Evolutionary conservation across 495 filamentous ascomycete genomes (phyloP).

Genomic region (Podospora conica): DNA sequence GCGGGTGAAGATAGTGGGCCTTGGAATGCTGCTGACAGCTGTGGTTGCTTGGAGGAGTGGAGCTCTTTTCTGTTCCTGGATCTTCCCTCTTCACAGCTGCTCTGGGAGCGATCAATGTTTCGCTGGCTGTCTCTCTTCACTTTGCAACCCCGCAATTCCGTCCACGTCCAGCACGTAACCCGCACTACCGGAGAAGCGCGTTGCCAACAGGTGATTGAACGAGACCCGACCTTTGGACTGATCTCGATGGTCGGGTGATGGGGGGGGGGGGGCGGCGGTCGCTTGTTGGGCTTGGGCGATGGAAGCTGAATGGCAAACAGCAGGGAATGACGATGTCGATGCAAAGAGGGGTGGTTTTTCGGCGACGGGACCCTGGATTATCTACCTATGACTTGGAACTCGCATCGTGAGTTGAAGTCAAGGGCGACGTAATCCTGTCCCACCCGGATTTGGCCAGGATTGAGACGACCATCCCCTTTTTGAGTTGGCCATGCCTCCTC

Average conservation of each 20-base stretch:
- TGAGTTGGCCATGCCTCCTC: background rate
- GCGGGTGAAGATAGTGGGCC: background rate
- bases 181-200: background rate
- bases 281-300: constrained; percentile 10
- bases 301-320: constrained; percentile 18
- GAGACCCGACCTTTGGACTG: background rate
- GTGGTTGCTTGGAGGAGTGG: background rate
- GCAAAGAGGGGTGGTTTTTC: constrained; percentile 11
- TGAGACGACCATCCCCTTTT: background rate
- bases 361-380: constrained; percentile 1
- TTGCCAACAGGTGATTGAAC: background rate
- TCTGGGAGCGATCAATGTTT: background rate
- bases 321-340: constrained; percentile 30
- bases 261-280: background rate
- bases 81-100: background rate
- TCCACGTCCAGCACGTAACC: background rate
- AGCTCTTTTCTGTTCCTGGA: background rate
- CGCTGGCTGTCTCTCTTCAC: background rate
- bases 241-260: background rate
- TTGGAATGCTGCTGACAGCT: background rate
- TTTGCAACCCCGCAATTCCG: constrained; percentile 1
- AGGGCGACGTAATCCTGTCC: constrained; percentile 19
- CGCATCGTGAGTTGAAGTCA: background rate
- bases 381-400: background rate
- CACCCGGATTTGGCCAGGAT: background rate